These are phyloP conservation scores for Primulina eburnea DNA, from an alignment of 257 asterid genomes.

Conservation along the genomic window DNA sequence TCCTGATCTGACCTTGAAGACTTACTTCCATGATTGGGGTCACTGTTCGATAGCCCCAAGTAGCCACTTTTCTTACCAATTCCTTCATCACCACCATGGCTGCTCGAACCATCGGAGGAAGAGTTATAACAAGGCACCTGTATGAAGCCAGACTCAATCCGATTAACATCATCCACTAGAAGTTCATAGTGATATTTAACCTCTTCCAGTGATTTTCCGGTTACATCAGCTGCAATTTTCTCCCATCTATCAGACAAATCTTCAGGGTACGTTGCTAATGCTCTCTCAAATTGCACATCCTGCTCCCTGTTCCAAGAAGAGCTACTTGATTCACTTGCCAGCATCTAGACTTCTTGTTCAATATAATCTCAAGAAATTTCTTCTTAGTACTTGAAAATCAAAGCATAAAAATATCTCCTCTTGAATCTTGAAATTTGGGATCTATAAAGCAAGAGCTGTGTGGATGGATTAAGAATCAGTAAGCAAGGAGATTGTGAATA, in stretches of 20 bases:
- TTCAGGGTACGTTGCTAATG: constrained; percentile 65
- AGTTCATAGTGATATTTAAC: constrained; percentile 68
- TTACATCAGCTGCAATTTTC: constrained; percentile 70
- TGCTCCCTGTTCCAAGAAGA: constrained; percentile 80
- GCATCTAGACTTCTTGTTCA: constrained; percentile 50
- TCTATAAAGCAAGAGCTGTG: constrained; percentile 31
- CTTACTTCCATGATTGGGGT: constrained; percentile 57
- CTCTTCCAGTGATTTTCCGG: constrained; percentile 74
- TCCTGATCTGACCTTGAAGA: constrained; percentile 69
- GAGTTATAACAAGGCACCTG: constrained; percentile 64
- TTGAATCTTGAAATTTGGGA: constrained; percentile 34
- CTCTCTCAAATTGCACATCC: constrained; percentile 73
- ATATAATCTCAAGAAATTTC: constrained; percentile 18
- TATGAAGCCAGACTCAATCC: constrained; percentile 70
- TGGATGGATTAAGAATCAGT: constrained; percentile 31
- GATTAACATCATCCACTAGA: constrained; percentile 62
- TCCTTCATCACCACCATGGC: constrained; percentile 56
- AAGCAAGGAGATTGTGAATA: constrained; percentile 31
- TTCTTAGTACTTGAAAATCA: constrained; percentile 22
- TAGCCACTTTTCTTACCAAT: constrained; percentile 43
- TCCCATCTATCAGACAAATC: constrained; percentile 69
- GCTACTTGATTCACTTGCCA: constrained; percentile 55
- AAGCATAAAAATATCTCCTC: neutral
- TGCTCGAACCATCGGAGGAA: constrained; percentile 47
- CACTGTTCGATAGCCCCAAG: constrained; percentile 40